Percentiles rank a stretch among this genome's conserved stretches.
Conservation (phyloP, 352 stramenopile genomes). For the Phytopythium ostracodes region DNA sequence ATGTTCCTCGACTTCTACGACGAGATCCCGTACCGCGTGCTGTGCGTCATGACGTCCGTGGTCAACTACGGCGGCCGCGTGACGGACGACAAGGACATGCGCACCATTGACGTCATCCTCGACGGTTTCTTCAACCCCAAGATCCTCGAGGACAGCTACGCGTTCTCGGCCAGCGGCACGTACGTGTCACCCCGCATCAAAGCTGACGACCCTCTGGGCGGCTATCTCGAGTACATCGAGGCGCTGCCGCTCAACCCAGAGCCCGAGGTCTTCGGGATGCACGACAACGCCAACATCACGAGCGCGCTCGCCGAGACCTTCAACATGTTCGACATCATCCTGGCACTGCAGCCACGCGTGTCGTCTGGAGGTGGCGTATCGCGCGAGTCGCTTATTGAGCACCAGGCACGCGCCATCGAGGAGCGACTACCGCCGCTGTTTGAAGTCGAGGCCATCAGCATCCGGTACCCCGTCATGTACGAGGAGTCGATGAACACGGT, state of each 20-base stretch:
- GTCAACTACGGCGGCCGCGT: constrained; percentile 94
- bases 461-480: constrained; percentile 85
- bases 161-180: constrained; percentile 77
- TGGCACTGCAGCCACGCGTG: constrained; percentile 85
- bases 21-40: constrained; percentile 81
- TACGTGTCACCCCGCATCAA: constrained; percentile 83
- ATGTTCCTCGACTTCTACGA: constrained; percentile 89
- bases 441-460: constrained; percentile 83
- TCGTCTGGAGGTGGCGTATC: constrained; percentile 71
- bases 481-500: constrained; percentile 92
- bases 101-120: constrained; percentile 88
- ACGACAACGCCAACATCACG: constrained; percentile 94
- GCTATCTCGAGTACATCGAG: constrained; percentile 88
- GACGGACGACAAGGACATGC: constrained; percentile 93
- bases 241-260: constrained; percentile 84
- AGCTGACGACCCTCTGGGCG: constrained; percentile 62
- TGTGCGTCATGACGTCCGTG: constrained; percentile 91
- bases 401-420: constrained; percentile 82
- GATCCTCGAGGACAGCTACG: constrained; percentile 73
- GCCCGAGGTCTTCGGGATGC: constrained; percentile 93
- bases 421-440: constrained; percentile 66
- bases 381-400: constrained; percentile 86
- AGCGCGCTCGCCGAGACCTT: constrained; percentile 90
- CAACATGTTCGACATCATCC: constrained; percentile 84
- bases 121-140: constrained; percentile 85